phyloP scores from a whole-genome alignment of 2,329 filamentous ascomycete genomes.

The Pseudogymnoascus destructans region DNA sequence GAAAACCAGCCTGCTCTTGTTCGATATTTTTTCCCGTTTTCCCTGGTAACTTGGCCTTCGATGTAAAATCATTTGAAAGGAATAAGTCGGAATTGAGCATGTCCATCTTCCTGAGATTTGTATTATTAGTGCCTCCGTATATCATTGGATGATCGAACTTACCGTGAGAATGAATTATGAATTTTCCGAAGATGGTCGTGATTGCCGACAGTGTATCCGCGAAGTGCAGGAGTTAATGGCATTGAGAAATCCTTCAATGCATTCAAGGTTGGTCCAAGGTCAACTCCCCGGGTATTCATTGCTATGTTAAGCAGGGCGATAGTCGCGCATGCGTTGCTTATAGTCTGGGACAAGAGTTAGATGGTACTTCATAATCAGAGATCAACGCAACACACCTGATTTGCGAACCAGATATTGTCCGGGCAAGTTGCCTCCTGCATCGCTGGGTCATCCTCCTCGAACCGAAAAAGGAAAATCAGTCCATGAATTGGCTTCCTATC shows the following conservation, averaged over 20 bases:
- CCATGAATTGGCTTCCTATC: slow-evolving; percentile 62
- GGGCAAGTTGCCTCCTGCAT: slow-evolving; percentile 43
- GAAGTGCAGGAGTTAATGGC: slow-evolving; percentile 53
- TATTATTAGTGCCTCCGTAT: slow-evolving; percentile 10
- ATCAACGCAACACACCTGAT: slow-evolving; percentile 48
- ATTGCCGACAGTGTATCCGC: slow-evolving; percentile 62
- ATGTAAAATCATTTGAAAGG: slow-evolving; percentile 42
- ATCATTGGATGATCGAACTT: slow-evolving; percentile 20
- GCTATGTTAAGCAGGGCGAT: slow-evolving; percentile 85
- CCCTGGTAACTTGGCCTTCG: slow-evolving; percentile 41
- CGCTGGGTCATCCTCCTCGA: slow-evolving; percentile 39
- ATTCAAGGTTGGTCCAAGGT: slow-evolving; percentile 56
- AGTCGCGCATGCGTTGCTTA: slow-evolving; percentile 79
- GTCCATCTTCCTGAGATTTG: slow-evolving; percentile 49
- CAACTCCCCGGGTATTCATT: slow-evolving; percentile 60
- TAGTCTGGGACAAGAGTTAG: slow-evolving; percentile 40
- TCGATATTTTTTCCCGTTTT: slow-evolving; percentile 62
- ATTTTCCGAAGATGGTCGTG: slow-evolving; percentile 66
- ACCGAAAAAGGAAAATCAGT: slow-evolving; percentile 80
- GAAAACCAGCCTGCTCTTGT: slow-evolving; percentile 53
- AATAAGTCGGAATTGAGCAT: slow-evolving; percentile 58
- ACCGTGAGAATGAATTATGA: slow-evolving; percentile 79
- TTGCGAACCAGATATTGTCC: slow-evolving; percentile 77
- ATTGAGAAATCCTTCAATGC: slow-evolving; percentile 62
- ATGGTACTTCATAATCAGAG: not conserved